These are phyloP conservation scores for Multifurca ochricompacta DNA, from an alignment of 768 basidiomycete genomes.

Conservation along the genomic window DNA sequence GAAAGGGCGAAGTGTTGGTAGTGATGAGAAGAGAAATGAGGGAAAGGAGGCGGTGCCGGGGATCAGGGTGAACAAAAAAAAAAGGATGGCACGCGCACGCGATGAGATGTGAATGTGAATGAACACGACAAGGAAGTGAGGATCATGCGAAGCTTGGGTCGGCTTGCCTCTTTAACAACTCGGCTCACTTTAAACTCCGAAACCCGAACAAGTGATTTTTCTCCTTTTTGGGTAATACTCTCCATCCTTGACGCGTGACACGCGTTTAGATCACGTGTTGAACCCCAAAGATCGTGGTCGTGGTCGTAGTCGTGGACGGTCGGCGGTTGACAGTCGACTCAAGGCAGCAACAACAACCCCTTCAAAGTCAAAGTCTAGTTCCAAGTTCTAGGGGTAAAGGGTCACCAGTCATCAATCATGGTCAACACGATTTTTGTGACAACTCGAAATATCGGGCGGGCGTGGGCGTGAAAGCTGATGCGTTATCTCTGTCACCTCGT, in stretches of 20 bases:
- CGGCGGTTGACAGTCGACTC: not conserved
- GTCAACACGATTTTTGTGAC: not conserved
- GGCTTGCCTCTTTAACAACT: constrained; percentile 17
- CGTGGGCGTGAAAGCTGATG: not conserved
- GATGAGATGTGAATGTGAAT: too few relatives aligned
- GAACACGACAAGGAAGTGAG: constrained; percentile 18
- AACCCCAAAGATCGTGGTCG: not conserved
- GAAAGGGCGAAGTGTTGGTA: not conserved
- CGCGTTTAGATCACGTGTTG: constrained; percentile 19
- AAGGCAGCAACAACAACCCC: too few relatives aligned
- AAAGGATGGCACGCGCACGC: constrained; percentile 12
- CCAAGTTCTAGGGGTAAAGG: too few relatives aligned
- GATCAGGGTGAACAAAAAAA: constrained; percentile 7
- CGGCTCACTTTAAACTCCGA: constrained; percentile 19
- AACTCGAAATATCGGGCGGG: not conserved
- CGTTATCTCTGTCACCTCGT: constrained; percentile 12
- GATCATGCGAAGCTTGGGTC: not conserved
- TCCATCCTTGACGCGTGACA: constrained; percentile 17
- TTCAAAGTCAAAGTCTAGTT: too few relatives aligned
- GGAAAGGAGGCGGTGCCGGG: constrained; percentile 15
- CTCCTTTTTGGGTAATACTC: constrained; percentile 11
- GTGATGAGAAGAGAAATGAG: not conserved
- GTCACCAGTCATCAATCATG: too few relatives aligned
- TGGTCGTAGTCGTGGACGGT: not conserved
- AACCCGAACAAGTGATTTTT: not conserved